Base-by-base conservation (phyloP, 805 yeast genomes). In the Candida krabiensis region DNA sequence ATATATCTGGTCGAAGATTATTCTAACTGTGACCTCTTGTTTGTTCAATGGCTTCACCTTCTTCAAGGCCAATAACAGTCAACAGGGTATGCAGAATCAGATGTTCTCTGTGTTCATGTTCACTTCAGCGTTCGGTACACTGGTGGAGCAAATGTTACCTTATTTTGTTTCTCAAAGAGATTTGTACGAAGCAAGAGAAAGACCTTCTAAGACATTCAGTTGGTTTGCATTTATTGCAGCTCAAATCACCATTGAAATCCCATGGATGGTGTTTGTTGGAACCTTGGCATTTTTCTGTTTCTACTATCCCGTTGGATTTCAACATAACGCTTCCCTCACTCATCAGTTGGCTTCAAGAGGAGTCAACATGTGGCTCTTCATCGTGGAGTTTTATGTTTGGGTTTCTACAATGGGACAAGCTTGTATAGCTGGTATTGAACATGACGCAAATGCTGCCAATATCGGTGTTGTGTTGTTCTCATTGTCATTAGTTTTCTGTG, bases 161-260 rank as follows among this genome's bases (percentile, higher is more conserved):
- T 70, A 71, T 39, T 80, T 80, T 18, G 68, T 75, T 28, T 64
- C 61, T 9, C 67, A 79, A 17, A 70, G 89, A 50, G 81, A 77
- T 40, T 58, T 82, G 25, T 83, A 63, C 53, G 89, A 83, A 59
- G 83, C 75, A 6, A 70, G 90, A 50, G 91, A 83, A 52, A 69
- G 77, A 13, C 73, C 79, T 38, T 79, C 86, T 4, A 82, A 81
- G 52, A 84, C 84, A 28, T 83, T 77, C 64, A 82, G 79, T 50
- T 83, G 89, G 89, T 65, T 77, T 19, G 58, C 71, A 23, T 59
- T 83, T 57, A 52, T 80, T 29, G 37, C 79, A 15, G 61, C 82
- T 4, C 79, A 80, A 49, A 64, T 68, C 42, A 28, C 75, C 13
- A 68, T 68, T 40, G 91, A 83, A 55, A 49, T 80, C 15, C 87